A percentile compares a stretch with the other conserved stretches of the same genome.
Conservation (phyloP, 148 eudicot genomes). For the Rhododendron ovatum region DNA sequence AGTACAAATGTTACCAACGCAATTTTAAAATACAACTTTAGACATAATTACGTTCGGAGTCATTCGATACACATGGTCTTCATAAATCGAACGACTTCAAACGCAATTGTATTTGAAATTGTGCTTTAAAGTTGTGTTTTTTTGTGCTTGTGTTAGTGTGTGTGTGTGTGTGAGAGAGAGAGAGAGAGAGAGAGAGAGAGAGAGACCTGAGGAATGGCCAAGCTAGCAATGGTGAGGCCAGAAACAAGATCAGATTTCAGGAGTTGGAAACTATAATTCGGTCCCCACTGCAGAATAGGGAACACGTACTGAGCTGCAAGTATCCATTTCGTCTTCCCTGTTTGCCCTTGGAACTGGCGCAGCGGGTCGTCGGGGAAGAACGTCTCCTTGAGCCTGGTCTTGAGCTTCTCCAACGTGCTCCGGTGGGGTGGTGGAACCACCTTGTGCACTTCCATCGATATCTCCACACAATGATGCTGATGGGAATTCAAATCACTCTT, state of each 20-base stretch:
- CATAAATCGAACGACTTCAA: no score
- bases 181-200: background rate
- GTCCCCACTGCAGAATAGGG: slow-evolving; percentile 54
- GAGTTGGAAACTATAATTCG: slow-evolving; percentile 34
- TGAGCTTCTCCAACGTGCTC: slow-evolving; percentile 37
- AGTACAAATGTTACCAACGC: no score
- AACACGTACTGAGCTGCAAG: slow-evolving; percentile 47
- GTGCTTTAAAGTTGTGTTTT: no score
- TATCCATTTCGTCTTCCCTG: slow-evolving; percentile 14
- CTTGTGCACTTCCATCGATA: slow-evolving; percentile 41
- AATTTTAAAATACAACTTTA: no score
- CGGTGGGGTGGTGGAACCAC: slow-evolving; percentile 46
- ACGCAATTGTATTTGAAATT: no score
- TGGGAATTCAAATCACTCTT: background rate
- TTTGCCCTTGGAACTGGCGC: slow-evolving; percentile 43
- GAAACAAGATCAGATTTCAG: slow-evolving; percentile 54
- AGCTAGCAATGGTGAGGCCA: slow-evolving; percentile 72
- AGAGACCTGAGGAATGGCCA: slow-evolving; percentile 66
- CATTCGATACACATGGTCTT: no score
- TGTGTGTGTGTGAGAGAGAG: no score
- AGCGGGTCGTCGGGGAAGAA: slow-evolving; percentile 62
- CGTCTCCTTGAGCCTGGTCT: slow-evolving; percentile 42
- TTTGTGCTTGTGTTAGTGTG: accelerated
- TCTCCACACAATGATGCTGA: slow-evolving; percentile 16
- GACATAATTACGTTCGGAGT: no score